Evolutionary conservation across 1,284 basidiomycete genomes (phyloP), one percentile per base, ranked within the genome.

Genomic region (Marasmius oreades): DNA sequence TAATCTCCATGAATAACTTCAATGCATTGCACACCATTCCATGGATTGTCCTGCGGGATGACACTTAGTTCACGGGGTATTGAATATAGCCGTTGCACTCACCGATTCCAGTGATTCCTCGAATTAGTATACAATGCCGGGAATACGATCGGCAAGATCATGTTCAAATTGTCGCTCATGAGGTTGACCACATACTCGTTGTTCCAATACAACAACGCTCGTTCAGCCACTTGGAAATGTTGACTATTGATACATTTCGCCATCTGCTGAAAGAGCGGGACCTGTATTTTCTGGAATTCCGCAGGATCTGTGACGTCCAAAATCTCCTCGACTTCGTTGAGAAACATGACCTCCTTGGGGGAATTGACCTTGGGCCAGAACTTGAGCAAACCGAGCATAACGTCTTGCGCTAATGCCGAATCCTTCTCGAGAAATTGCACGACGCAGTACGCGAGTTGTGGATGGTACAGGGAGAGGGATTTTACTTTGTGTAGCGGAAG

Each of bases 351-450:
- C 72, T 99, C 97, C 75, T 99, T 99, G n/a, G 95, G 95, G 48
- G 93, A 96, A 74, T 99, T 99, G 66, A 99, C 96, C 74, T 99
- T 99, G 45, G 97, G 97, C 97, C 97, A 99, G 76, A 86, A 99
- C 68, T 92, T 91, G 69, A 99, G 81, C 20, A 99, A 79, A 18
- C 97, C 97, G 55, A 96, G 77, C 70, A 99, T 89, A 36, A 99
- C 97, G 56, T 98, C 95, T 73, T 98, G 93, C 20, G 95, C 97
- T 54, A 99, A 80, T 3, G 81, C 72, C 1, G 93, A 83, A 66
- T 99, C 97, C 78, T 99, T 99, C 71, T 99, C 97, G 59, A 99
- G 75, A 79, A 98, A 99, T 72, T 99, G 97, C 2, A 99, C 97
- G 34, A 99, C 95, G 67, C 97, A 99, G 75, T 99, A 99, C 14